These are phyloP conservation scores for Coniosporium apollinis DNA, from an alignment of 495 filamentous ascomycete genomes.

Conservation along the genomic window DNA sequence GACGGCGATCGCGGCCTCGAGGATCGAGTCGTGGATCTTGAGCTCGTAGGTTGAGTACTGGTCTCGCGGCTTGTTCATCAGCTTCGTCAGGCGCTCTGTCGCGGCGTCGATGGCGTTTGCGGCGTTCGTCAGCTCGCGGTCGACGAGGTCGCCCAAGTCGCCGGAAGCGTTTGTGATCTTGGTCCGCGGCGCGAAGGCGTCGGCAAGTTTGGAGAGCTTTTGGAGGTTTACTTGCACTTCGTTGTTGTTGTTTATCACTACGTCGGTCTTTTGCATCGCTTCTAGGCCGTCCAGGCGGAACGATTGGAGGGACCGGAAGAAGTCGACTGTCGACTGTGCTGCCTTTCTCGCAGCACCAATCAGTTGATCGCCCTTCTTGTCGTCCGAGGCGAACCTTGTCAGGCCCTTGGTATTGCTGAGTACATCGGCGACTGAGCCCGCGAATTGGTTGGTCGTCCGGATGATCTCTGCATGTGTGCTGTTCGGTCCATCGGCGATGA, in stretches of 20 bases:
- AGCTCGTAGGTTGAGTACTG: constrained; percentile 95
- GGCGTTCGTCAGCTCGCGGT: constrained; percentile 81
- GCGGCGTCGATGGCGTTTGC: constrained; percentile 90
- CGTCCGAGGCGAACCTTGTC: constrained; percentile 83
- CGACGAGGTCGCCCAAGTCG: constrained; percentile 85
- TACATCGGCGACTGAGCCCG: constrained; percentile 82
- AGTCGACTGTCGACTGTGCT: constrained; percentile 76
- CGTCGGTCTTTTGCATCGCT: constrained; percentile 73
- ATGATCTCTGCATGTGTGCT: constrained; percentile 83
- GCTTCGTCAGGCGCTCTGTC: constrained; percentile 68
- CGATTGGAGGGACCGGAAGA: constrained; percentile 87
- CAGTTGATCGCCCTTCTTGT: constrained; percentile 78
- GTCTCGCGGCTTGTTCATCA: constrained; percentile 85
- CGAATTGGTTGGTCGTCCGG: constrained; percentile 76
- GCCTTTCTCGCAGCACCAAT: constrained; percentile 66
- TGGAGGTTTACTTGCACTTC: constrained; percentile 87
- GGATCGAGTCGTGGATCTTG: constrained; percentile 81
- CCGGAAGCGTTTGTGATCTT: constrained; percentile 60
- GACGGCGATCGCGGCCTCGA: constrained; percentile 86
- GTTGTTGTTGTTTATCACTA: constrained; percentile 90
- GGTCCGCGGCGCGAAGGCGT: constrained; percentile 74
- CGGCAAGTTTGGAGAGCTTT: constrained; percentile 77
- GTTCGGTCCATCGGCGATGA: constrained; percentile 91
- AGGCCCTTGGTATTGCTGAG: constrained; percentile 93
- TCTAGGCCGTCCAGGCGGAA: constrained; percentile 85